Conservation (phyloP, 805 yeast species). For the Clavispora carvajalis region DNA sequence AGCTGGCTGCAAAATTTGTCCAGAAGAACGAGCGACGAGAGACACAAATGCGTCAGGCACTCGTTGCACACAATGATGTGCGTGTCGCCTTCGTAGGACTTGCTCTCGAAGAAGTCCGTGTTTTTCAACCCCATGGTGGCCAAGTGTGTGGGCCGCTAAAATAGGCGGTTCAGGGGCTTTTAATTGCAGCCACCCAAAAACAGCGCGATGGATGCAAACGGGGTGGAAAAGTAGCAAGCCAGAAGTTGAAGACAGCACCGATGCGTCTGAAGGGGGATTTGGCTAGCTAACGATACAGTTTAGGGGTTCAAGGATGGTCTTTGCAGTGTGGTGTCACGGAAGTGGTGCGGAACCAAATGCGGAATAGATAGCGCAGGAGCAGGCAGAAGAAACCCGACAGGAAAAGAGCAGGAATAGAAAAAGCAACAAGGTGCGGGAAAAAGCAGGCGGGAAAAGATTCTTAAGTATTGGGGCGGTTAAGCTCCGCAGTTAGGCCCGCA, state of each 20-base stretch:
- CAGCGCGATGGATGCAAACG: not conserved
- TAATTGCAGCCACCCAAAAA: not conserved
- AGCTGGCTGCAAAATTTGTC: slow-evolving; percentile 36
- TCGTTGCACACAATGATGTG: slow-evolving; percentile 37
- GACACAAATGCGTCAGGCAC: slow-evolving; percentile 38
- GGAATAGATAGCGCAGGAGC: not conserved
- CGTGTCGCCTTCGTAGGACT: slow-evolving; percentile 30
- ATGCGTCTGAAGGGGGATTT: not conserved
- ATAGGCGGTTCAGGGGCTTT: not conserved
- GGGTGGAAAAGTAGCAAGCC: not conserved
- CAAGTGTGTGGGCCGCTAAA: not conserved
- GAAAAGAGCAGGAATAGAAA: not conserved
- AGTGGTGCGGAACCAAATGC: not conserved
- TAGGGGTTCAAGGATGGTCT: no score
- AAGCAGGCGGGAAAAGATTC: not conserved
- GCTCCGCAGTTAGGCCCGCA: not conserved
- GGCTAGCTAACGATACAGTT: not conserved
- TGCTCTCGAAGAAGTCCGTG: slow-evolving; percentile 35
- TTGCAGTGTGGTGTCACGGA: no score
- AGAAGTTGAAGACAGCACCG: not conserved
- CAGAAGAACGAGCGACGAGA: slow-evolving; percentile 29
- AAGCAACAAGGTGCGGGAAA: not conserved
- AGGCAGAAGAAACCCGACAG: not conserved
- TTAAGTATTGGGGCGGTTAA: not conserved
- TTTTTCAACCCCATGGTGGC: slow-evolving; percentile 34